phyloP scores from a whole-genome alignment of 495 filamentous ascomycete genomes.

The Penicillium riverlandense region DNA sequence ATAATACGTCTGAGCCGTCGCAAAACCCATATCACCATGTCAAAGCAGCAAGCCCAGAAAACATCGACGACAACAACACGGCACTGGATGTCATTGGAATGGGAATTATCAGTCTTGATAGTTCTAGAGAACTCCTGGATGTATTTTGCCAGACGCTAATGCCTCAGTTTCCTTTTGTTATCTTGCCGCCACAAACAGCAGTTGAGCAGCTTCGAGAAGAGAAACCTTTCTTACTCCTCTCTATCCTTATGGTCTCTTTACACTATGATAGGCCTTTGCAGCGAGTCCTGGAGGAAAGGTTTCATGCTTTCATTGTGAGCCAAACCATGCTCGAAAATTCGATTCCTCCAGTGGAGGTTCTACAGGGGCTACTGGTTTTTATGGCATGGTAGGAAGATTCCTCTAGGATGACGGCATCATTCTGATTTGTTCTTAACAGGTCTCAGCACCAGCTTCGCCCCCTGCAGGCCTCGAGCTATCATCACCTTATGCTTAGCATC shows the following conservation, averaged over 20 bases:
- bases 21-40: too few species aligned
- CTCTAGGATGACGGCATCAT: too few species aligned
- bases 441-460: constrained; percentile 23
- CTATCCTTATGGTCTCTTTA: constrained; percentile 30
- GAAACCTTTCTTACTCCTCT: constrained; percentile 27
- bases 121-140: constrained; percentile 3
- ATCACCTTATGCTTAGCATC: constrained; percentile 36
- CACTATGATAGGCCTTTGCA: constrained; percentile 29
- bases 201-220: constrained; percentile 16
- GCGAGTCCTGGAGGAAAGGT: constrained; percentile 28
- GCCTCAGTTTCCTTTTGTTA: constrained; percentile 28
- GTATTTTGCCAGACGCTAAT: constrained; percentile 7
- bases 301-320: neutral
- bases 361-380: constrained; percentile 35
- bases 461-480: constrained; percentile 29
- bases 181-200: constrained; percentile 11
- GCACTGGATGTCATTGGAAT: too few species aligned
- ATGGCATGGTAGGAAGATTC: constrained; percentile 20
- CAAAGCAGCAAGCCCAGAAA: too few species aligned
- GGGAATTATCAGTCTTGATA: too few species aligned
- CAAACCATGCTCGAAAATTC: too few species aligned
- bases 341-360: constrained; percentile 12
- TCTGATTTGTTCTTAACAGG: constrained; percentile 1
- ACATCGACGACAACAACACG: too few species aligned
- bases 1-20: too few species aligned